Evolutionary conservation across 2,329 filamentous ascomycete genomes (phyloP).

Genomic region (Bisporella sp.): DNA sequence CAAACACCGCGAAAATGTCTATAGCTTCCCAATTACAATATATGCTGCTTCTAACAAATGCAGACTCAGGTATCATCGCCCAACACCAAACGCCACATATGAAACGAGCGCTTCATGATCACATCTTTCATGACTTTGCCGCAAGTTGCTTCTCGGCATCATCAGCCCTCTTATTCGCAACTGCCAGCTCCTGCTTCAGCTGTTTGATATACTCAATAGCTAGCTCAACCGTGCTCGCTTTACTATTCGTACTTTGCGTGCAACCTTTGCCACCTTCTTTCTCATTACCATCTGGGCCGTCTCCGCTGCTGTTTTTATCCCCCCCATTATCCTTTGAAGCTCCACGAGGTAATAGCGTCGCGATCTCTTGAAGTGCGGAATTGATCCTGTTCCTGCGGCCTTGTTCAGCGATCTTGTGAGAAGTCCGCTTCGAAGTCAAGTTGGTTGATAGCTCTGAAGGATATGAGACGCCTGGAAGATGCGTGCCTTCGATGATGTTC

Average conservation of each 20-base stretch:
- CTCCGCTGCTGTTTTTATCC: constrained; percentile 30
- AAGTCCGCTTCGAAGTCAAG: constrained; percentile 90
- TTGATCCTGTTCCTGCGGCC: constrained; percentile 94
- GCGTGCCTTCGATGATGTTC: constrained; percentile 90
- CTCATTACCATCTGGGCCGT: constrained; percentile 42
- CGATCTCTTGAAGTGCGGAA: constrained; percentile 85
- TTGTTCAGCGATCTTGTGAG: constrained; percentile 97
- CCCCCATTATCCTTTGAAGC: constrained; percentile 32
- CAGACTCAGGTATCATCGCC: too few species aligned
- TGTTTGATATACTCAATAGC: constrained; percentile 93
- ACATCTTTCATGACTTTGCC: neutral
- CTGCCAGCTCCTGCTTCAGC: constrained; percentile 65
- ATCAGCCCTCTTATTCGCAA: constrained; percentile 53
- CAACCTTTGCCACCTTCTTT: constrained; percentile 34
- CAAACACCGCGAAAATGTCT: too few species aligned
- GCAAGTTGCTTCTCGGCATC: constrained; percentile 22
- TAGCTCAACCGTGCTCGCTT: constrained; percentile 94
- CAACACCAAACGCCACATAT: too few species aligned
- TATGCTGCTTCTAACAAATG: too few species aligned
- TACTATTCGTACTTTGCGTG: constrained; percentile 64
- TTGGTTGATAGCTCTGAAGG: constrained; percentile 88
- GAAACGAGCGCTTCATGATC: too few species aligned
- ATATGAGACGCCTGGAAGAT: constrained; percentile 83
- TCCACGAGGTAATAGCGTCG: constrained; percentile 66
- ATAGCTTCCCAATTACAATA: too few species aligned